These are phyloP conservation scores for Ophryocystis elektroscirrha DNA, from an alignment of 169 alveolate genomes.

Conservation along the genomic window DNA sequence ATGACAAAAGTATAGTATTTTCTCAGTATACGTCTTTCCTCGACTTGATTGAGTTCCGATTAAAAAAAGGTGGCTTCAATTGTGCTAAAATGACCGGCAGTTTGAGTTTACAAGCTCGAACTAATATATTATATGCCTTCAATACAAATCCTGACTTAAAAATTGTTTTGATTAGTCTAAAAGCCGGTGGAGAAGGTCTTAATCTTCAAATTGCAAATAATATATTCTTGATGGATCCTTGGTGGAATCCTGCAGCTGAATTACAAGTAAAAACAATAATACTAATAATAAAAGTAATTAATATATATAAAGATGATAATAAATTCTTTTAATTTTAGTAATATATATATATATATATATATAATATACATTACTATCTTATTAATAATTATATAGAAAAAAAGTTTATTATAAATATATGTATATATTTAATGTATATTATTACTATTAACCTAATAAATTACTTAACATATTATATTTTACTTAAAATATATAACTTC, in stretches of 20 bases:
- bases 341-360: no score
- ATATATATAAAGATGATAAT: no score
- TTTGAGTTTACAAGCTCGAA: constrained; percentile 17
- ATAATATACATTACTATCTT: background rate
- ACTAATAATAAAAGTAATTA: no score
- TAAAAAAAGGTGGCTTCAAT: constrained; percentile 8
- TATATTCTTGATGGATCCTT: constrained; percentile 81
- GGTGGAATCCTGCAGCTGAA: constrained; percentile 99
- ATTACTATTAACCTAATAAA: background rate
- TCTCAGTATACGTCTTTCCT: constrained; percentile 59
- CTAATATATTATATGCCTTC: constrained; percentile 48
- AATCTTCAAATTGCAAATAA: constrained; percentile 84
- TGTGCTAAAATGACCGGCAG: constrained; percentile 1
- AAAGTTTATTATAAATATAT: background rate
- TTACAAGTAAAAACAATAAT: constrained; percentile 45
- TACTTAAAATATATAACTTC: background rate
- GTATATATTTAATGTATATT: background rate
- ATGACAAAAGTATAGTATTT: constrained; percentile 47
- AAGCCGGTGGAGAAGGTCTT: constrained; percentile 95
- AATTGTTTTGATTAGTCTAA: constrained; percentile 58
- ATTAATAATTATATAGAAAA: background rate
- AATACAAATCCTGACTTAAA: constrained; percentile 41
- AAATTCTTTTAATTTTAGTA: no score
- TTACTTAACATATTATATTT: background rate
- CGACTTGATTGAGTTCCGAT: constrained; percentile 46